Base-by-base conservation (phyloP, 148 eudicot genomes). In the Amaranthus cruentus region DNA sequence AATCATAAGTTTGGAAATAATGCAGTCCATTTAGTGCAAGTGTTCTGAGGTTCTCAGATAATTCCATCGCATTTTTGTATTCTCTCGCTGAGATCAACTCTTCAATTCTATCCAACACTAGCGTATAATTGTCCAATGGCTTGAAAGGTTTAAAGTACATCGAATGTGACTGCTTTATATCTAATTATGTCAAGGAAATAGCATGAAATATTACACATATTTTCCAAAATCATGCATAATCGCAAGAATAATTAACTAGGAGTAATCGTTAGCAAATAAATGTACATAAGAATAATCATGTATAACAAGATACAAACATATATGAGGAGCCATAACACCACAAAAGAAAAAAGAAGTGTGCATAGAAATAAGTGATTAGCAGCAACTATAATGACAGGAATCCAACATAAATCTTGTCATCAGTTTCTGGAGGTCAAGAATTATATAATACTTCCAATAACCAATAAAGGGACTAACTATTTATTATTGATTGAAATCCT, bases 1-100 rank as follows among this genome's bases (percentile, higher is more conserved):
- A 95, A 81, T 95, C 98, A 85, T 95, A 95, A 47, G 98, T 95
- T 76, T 95, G 98, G 76, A 95, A 95, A 81, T 95, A 95, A 71
- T 95, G 83, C 69, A 95, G 91, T 71, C 98, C 98, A 73, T 91
- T 76, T 63, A 95, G 86, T 71, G 97, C 96, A 86, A 88, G 83
- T 77, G 81, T 88, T 82, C 97, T 86, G 79, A 95, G 96, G 74
- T 82, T 71, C 76, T 91, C 87, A 4, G 96, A 81, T 72, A 86
- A 77, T 67, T 83, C 81, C 90, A 86, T 66, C 74, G 98, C 98
- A 77, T 80, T 80, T 80, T 78, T 84, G 77, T 87, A 90, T 46
- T 95, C 93, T 78, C 77, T 82, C 7, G 58, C 51, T 57, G 91
- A 83, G 76, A 91, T 79, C 59, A 82, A 82, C 74, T 85, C 75